Evolutionary conservation across 208 protist genomes (phyloP).

Genomic region (Borovskyia barvae): DNA sequence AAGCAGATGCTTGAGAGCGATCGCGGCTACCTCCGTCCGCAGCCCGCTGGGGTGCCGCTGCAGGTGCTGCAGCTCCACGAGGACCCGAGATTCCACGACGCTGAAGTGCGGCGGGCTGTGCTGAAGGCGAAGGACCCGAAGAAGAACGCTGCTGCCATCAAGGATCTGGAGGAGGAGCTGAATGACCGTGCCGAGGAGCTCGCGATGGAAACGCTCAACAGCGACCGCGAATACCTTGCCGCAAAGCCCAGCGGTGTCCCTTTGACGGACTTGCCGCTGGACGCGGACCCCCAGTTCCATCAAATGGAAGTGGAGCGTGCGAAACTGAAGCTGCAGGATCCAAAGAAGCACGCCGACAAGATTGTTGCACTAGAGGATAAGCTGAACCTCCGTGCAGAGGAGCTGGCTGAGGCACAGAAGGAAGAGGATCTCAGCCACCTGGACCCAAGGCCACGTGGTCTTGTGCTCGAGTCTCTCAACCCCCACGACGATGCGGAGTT

Average conservation of each 20-base stretch:
- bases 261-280: constrained; percentile 65
- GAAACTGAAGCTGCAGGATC: constrained; percentile 68
- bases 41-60: constrained; percentile 71
- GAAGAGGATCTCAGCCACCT: constrained; percentile 53
- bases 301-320: constrained; percentile 71
- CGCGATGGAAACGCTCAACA: constrained; percentile 47
- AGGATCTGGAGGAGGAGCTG: constrained; percentile 50
- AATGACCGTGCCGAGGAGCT: constrained; percentile 72
- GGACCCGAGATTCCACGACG: constrained; percentile 63
- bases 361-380: constrained; percentile 59
- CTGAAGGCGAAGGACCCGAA: constrained; percentile 49
- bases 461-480: constrained; percentile 56
- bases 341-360: constrained; percentile 39
- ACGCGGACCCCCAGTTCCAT: constrained; percentile 55
- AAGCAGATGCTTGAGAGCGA: constrained; percentile 50
- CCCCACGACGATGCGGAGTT: constrained; percentile 62
- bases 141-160: constrained; percentile 49
- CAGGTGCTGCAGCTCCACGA: constrained; percentile 53
- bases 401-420: constrained; percentile 58
- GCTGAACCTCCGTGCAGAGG: constrained; percentile 59
- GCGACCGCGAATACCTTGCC: constrained; percentile 66
- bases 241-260: constrained; percentile 60
- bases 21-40: constrained; percentile 51
- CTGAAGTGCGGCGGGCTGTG: constrained; percentile 68
- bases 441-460: constrained; percentile 54